Percentiles rank a stretch among this genome's conserved stretches.
phyloP scores from a whole-genome alignment of 768 basidiomycete genomes.

The Pleurotus ostreatus region DNA sequence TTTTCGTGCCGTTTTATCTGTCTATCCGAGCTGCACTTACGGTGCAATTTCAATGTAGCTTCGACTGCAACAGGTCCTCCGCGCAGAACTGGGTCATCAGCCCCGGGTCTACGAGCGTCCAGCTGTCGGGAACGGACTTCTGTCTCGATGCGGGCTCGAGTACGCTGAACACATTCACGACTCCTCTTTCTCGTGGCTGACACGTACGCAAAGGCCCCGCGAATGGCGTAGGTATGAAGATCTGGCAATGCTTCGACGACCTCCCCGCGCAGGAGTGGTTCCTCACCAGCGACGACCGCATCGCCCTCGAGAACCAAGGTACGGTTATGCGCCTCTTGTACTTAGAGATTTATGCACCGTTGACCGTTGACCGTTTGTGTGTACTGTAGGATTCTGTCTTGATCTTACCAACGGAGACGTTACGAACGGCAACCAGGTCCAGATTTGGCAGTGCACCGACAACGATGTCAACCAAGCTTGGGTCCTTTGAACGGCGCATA shows the following conservation, averaged over 20 bases:
- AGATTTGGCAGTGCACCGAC: neutral
- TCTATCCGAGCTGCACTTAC: neutral
- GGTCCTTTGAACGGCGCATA: neutral
- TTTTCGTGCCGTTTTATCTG: neutral
- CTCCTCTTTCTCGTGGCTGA: neutral
- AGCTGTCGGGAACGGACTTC: neutral
- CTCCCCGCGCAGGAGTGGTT: neutral
- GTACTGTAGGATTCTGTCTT: neutral
- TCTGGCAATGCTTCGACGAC: neutral
- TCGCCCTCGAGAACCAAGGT: slow-evolving; percentile 13
- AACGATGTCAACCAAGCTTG: neutral
- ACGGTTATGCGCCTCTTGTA: neutral
- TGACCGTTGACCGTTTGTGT: neutral
- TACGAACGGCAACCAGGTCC: neutral
- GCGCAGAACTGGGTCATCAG: neutral
- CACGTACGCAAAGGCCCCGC: neutral
- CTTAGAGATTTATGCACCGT: neutral
- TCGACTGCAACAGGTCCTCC: neutral
- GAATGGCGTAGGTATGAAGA: slow-evolving; percentile 1
- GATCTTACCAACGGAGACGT: neutral
- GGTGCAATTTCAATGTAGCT: neutral
- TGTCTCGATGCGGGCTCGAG: neutral
- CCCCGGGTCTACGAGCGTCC: neutral
- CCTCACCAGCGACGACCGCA: neutral
- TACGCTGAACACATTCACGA: neutral